Base-by-base conservation (phyloP, 2,329 filamentous ascomycete species). In the Cladobotryum protrusum region DNA sequence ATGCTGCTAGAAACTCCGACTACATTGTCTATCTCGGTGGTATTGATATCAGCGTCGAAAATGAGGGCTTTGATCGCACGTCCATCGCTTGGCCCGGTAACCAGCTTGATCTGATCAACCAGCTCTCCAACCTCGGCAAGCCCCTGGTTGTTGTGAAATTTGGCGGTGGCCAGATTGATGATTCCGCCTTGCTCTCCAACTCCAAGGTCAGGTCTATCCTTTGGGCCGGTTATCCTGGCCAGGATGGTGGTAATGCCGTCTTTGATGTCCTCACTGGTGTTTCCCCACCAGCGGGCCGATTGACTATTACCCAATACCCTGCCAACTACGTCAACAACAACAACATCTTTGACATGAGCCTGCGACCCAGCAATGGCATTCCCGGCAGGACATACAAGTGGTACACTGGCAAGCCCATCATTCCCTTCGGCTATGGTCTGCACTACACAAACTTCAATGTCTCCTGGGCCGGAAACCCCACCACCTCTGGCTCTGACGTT, bases 171-270 rank as follows among this genome's bases (percentile, higher is more conserved):
- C 71, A 75, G 56, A 54, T 82, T 17, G 81, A 83, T 57, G 72
- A 72, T 50, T 68, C 72, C 0, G 69, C 76, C 3, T 59, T 83
- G 3, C 59, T 75, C 5, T 63, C 61, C 4, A 74, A 78, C 47
- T 54, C 63, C 1, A 74, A 74, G 48, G 70, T 83, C 50, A 72
- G 68, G 24, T 71, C 76, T 0, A 59, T 83, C 1, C 56, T 83
- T 0, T 83, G 80, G 80, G 76, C 68, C 0, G 77, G 79, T 0
- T 83, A 80, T 50, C 80, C 81, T 0, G 79, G 81, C 1, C 79
- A 83, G 61, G 74, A 75, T 36, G 81, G 81, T 12, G 81, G 81
- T 2, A 63, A 65, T 8, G 81, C 79, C 0, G 59, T 83, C 11
- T 63, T 81, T 44, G 71, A 81, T 50, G 67, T 82, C 48, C 57